Conservation (phyloP, 2,329 filamentous ascomycete genomes). For the Plenodomus biglobosus region DNA sequence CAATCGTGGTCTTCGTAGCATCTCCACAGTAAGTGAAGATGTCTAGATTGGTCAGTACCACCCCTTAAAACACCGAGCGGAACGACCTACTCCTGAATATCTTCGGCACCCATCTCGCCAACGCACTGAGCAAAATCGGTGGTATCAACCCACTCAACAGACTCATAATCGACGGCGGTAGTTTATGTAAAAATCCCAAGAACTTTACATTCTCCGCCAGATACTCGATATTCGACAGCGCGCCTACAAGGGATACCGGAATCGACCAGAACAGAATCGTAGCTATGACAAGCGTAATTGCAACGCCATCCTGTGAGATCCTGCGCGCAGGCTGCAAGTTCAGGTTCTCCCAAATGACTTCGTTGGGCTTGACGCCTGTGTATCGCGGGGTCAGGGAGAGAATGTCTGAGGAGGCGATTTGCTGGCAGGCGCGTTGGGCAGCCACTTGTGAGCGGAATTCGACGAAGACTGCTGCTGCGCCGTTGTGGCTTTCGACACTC, state of each 20-base stretch:
- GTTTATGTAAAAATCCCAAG: conserved; percentile 70
- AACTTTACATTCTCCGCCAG: conserved; percentile 66
- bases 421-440: conserved; percentile 83
- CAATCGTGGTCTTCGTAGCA: conserved; percentile 75
- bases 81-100: conserved; percentile 70
- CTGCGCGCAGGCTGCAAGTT: conserved; percentile 82
- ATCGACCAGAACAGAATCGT: conserved; percentile 87
- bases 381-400: conserved; percentile 84
- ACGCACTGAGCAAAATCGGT: conserved; percentile 72
- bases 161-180: conserved; percentile 73
- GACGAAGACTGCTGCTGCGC: conserved; percentile 80
- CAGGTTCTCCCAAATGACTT: conserved; percentile 87
- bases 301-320: conserved; percentile 70
- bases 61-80: not conserved
- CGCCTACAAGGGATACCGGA: conserved; percentile 75
- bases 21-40: conserved; percentile 80
- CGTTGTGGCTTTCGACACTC: conserved; percentile 56
- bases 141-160: conserved; percentile 85
- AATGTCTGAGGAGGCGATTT: conserved; percentile 37
- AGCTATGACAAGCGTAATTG: conserved; percentile 72
- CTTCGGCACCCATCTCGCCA: conserved; percentile 85
- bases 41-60: conserved; percentile 48
- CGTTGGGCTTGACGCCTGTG: conserved; percentile 77
- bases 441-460: conserved; percentile 82
- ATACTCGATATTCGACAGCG: conserved; percentile 79